A percentile compares a stretch with the other conserved stretches of the same genome.
phyloP scores from a whole-genome alignment of 1,284 basidiomycete genomes.

The Cryptococcus sp. region DNA sequence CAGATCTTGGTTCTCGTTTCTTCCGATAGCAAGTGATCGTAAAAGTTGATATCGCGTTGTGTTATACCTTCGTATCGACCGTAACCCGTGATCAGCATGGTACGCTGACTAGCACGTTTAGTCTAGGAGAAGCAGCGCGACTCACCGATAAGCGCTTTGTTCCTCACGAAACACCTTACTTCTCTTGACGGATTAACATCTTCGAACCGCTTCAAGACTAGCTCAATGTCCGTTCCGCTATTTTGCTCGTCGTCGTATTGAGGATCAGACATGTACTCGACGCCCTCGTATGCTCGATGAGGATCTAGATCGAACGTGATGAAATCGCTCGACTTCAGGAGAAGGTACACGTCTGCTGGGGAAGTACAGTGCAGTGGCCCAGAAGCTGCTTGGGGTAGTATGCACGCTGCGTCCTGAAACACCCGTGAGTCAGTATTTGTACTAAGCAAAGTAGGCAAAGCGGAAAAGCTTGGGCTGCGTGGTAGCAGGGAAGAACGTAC shows the following conservation, averaged over 20 bases:
- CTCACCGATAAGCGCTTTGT: conserved; percentile 69
- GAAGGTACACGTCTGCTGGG: conserved; percentile 86
- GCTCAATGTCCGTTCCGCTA: conserved; percentile 67
- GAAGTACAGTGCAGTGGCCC: conserved; percentile 82
- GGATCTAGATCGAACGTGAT: conserved; percentile 74
- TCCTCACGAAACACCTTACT: conserved; percentile 81
- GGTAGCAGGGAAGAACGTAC: conserved; percentile 54
- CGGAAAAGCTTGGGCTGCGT: background rate
- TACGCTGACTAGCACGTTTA: background rate
- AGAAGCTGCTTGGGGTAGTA: conserved; percentile 72
- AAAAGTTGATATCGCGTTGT: conserved; percentile 89
- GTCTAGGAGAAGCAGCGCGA: background rate
- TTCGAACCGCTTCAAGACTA: conserved; percentile 93
- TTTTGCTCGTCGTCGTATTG: background rate
- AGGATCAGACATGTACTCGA: conserved; percentile 31
- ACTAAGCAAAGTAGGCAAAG: background rate
- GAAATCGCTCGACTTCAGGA: conserved; percentile 93
- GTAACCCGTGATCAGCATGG: background rate
- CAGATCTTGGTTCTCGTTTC: conserved; percentile 62
- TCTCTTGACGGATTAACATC: conserved; percentile 79
- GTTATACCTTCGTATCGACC: conserved; percentile 63
- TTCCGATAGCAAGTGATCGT: conserved; percentile 76
- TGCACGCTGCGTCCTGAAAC: conserved; percentile 83
- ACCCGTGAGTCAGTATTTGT: background rate
- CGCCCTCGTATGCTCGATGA: conserved; percentile 48